phyloP scores from a whole-genome alignment of 148 eudicot species.

The Rhododendron simsii region DNA sequence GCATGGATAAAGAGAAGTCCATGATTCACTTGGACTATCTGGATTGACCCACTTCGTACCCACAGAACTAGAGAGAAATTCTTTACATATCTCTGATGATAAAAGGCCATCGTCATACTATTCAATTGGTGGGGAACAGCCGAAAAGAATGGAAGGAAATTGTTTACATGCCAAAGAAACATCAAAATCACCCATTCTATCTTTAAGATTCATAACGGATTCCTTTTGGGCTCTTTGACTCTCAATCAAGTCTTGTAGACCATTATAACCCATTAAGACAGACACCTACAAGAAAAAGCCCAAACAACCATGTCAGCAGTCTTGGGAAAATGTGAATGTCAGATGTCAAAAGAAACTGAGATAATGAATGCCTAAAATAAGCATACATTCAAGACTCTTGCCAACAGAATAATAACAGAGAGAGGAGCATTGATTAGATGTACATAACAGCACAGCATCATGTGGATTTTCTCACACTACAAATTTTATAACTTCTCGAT shows the following conservation, averaged over 20 bases:
- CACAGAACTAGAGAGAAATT: slow-evolving; percentile 32
- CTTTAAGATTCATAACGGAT: slow-evolving; percentile 20
- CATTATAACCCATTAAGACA: slow-evolving; percentile 45
- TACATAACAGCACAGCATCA: neutral
- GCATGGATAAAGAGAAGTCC: slow-evolving; percentile 27
- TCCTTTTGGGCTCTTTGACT: slow-evolving; percentile 30
- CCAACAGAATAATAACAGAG: slow-evolving; percentile 3
- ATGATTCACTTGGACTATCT: slow-evolving; percentile 31
- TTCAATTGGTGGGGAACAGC: slow-evolving; percentile 53
- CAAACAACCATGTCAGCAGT: slow-evolving; percentile 3
- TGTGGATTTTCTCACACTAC: neutral
- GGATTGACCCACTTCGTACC: slow-evolving; percentile 41
- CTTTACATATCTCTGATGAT: slow-evolving; percentile 35
- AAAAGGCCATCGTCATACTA: slow-evolving; percentile 50
- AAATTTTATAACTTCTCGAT: neutral
- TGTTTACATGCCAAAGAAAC: slow-evolving; percentile 47
- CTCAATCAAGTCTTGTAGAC: slow-evolving; percentile 42
- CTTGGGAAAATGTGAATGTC: neutral
- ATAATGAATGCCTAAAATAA: slow-evolving; percentile 6
- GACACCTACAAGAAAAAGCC: slow-evolving; percentile 49
- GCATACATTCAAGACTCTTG: slow-evolving; percentile 1
- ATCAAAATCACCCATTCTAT: slow-evolving; percentile 32
- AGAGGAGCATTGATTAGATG: neutral
- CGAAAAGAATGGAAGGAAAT: slow-evolving; percentile 74
- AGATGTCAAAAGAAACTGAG: slow-evolving; percentile 1